phyloP scores from a whole-genome alignment of 345 rosid species.

The Trapa bicornis region DNA sequence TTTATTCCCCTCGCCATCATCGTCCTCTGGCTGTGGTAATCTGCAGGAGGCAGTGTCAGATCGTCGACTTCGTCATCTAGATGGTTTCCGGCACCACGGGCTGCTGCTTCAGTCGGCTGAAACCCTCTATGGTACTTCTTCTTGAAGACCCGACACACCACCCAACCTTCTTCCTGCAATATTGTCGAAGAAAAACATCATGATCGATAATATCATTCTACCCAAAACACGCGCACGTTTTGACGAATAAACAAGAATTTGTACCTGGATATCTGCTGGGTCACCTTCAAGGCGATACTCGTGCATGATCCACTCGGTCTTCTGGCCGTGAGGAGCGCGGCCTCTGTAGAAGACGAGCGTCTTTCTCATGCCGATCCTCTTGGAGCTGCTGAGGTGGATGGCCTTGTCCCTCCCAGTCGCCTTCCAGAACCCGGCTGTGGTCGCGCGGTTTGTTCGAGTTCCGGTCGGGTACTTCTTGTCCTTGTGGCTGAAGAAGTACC shows the following conservation, averaged over 20 bases:
- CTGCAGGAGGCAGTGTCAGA: constrained; percentile 3
- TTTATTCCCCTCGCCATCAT: neutral
- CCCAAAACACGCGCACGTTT: no score
- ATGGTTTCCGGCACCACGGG: constrained; percentile 16
- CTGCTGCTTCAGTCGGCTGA: constrained; percentile 20
- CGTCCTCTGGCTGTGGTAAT: neutral
- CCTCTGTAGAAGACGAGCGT: constrained; percentile 97
- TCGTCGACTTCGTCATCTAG: constrained; percentile 12
- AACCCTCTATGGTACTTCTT: constrained; percentile 63
- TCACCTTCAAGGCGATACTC: constrained; percentile 78
- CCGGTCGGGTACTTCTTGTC: constrained; percentile 99
- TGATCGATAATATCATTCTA: no score
- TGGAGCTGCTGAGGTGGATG: constrained; percentile 58
- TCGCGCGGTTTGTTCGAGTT: constrained; percentile 90
- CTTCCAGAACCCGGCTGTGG: constrained; percentile 96
- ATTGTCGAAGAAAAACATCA: no score
- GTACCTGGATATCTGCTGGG: constrained; percentile 49
- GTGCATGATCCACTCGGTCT: constrained; percentile 99
- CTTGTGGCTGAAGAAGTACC: constrained; percentile 99
- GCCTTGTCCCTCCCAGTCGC: constrained; percentile 98
- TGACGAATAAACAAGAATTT: no score
- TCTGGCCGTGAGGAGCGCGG: constrained; percentile 97
- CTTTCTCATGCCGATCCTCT: constrained; percentile 91
- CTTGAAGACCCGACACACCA: constrained; percentile 60
- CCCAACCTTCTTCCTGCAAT: constrained; percentile 68